These are phyloP conservation scores for Withania somnifera DNA, from an alignment of 305 asterid genomes.

Conservation along the genomic window DNA sequence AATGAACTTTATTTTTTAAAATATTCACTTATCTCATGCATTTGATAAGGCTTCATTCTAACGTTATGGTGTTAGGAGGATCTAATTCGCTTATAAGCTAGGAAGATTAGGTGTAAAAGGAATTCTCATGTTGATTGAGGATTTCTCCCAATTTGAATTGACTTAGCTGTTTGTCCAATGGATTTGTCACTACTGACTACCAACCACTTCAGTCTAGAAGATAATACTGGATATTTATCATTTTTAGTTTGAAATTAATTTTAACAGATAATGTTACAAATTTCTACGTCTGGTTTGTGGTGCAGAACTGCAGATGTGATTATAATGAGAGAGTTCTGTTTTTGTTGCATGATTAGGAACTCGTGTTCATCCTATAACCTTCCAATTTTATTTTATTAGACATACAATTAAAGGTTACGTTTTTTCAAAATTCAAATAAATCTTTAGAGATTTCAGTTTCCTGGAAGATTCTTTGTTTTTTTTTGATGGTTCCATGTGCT, in stretches of 20 bases:
- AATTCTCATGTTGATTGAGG: too few relatives aligned
- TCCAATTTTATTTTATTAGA: neutral
- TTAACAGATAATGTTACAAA: too few relatives aligned
- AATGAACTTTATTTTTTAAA: neutral
- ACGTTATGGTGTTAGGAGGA: neutral
- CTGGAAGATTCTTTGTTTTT: neutral
- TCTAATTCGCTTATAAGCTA: neutral
- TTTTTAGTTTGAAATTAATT: neutral
- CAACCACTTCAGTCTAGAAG: neutral
- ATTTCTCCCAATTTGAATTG: neutral
- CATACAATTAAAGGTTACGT: neutral
- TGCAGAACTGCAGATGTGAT: neutral
- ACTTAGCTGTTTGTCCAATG: neutral
- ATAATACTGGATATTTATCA: neutral
- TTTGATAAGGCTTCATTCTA: neutral
- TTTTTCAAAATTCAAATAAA: neutral
- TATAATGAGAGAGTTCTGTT: neutral
- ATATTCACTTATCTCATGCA: neutral
- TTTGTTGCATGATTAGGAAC: neutral
- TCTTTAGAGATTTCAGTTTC: neutral
- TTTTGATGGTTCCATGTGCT: neutral
- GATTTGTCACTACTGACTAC: neutral
- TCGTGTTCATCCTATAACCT: neutral
- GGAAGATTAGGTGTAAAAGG: neutral
- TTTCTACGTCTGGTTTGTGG: neutral